These are phyloP conservation scores for Sarcomyxa edulis DNA, from an alignment of 768 basidiomycete genomes.

Conservation along the genomic window DNA sequence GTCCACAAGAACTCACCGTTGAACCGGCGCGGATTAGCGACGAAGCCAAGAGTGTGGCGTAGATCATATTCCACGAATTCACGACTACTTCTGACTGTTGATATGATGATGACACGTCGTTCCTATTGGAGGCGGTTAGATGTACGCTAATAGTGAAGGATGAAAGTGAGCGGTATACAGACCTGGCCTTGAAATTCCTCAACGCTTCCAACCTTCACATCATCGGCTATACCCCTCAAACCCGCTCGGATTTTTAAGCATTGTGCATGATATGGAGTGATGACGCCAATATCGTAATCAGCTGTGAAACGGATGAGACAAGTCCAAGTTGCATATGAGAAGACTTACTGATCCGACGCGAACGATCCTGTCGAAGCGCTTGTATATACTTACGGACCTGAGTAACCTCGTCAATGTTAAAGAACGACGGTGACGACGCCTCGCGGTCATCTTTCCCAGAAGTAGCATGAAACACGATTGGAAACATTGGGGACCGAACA, in stretches of 20 bases:
- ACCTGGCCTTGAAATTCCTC: slow-evolving; percentile 68
- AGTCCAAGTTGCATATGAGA: slow-evolving; percentile 11
- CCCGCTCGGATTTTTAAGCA: slow-evolving; percentile 38
- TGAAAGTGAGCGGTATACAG: slow-evolving; percentile 11
- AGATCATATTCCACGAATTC: slow-evolving; percentile 47
- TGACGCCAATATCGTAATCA: slow-evolving; percentile 52
- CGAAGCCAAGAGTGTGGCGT: slow-evolving; percentile 52
- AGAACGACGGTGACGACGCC: slow-evolving; percentile 63
- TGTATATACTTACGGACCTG: slow-evolving; percentile 49
- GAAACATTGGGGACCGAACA: slow-evolving; percentile 43
- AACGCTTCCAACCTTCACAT: slow-evolving; percentile 57
- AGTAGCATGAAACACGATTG: slow-evolving; percentile 58
- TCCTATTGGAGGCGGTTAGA: slow-evolving; percentile 29
- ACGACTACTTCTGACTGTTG: slow-evolving; percentile 50
- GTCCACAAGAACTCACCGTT: slow-evolving; percentile 37
- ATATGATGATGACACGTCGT: slow-evolving; percentile 52
- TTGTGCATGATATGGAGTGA: slow-evolving; percentile 61
- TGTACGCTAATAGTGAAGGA: slow-evolving; percentile 9
- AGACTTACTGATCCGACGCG: slow-evolving; percentile 36
- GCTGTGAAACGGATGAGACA: slow-evolving; percentile 27
- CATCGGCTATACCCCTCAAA: slow-evolving; percentile 28
- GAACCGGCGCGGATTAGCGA: slow-evolving; percentile 49
- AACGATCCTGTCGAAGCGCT: slow-evolving; percentile 25
- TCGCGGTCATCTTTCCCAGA: slow-evolving; percentile 63
- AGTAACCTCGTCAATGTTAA: slow-evolving; percentile 57